These are phyloP conservation scores for Vaccinium vitisidaea DNA, from an alignment of 148 eudicot genomes.

Conservation along the genomic window DNA sequence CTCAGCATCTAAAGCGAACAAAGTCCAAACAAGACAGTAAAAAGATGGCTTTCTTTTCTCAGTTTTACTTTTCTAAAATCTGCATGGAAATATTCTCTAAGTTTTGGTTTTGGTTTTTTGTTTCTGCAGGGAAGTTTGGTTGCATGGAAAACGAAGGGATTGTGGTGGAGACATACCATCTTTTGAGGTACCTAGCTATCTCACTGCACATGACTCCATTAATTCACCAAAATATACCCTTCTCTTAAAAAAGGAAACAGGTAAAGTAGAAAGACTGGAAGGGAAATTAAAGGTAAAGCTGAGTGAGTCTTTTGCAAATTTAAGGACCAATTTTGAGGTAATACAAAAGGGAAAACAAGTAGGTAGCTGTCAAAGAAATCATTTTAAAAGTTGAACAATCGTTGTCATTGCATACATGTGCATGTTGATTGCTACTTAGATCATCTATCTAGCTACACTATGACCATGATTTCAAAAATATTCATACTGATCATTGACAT, in stretches of 20 bases:
- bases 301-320: slow-evolving; percentile 6
- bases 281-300: slow-evolving; percentile 33
- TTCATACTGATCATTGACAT: neutral
- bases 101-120: slow-evolving; percentile 18
- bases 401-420: slow-evolving; percentile 9
- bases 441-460: no score
- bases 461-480: no score
- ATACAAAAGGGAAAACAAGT: neutral
- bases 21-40: slow-evolving; percentile 19
- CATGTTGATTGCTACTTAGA: neutral
- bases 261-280: slow-evolving; percentile 22
- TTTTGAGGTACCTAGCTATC: slow-evolving; percentile 52
- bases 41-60: slow-evolving; percentile 29
- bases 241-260: neutral
- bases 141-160: slow-evolving; percentile 72
- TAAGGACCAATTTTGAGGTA: neutral
- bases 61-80: slow-evolving; percentile 35
- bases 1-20: slow-evolving; percentile 12
- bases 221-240: slow-evolving; percentile 7
- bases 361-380: neutral
- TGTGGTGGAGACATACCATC: slow-evolving; percentile 53
- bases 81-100: slow-evolving; percentile 31
- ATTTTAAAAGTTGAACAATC: neutral
- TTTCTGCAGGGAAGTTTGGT: slow-evolving; percentile 88
- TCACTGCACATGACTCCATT: neutral